Evolutionary conservation across 495 filamentous ascomycete species (phyloP).

Genomic region (Penicillium simplicissimum): DNA sequence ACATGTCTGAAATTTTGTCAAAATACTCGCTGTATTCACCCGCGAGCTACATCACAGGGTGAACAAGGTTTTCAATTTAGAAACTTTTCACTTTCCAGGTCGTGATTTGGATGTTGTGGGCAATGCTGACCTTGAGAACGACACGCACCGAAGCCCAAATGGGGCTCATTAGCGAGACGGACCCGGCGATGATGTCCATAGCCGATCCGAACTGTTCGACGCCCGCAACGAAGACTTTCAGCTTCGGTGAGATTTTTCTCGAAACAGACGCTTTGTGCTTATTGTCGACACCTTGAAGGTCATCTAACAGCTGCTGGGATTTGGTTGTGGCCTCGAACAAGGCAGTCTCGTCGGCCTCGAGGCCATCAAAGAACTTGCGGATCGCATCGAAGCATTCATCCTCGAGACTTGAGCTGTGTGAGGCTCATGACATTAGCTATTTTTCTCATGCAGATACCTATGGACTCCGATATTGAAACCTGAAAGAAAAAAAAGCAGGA

Average conservation of each 20-base stretch:
- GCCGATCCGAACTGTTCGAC: not conserved
- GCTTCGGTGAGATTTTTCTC: not conserved
- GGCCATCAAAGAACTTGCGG: not conserved
- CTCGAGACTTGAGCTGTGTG: not conserved
- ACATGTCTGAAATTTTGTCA: slow-evolving; percentile 1
- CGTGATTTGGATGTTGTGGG: not conserved
- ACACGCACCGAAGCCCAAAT: not conserved
- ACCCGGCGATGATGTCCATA: not conserved
- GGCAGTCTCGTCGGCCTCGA: not conserved
- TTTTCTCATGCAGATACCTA: not conserved
- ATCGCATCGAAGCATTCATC: not conserved
- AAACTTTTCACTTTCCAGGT: not conserved
- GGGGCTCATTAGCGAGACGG: not conserved
- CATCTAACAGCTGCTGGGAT: not conserved
- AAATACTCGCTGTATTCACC: slow-evolving; percentile 1
- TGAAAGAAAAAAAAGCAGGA: not conserved
- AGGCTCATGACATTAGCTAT: not conserved
- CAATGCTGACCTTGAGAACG: not conserved
- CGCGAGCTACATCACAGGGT: not conserved
- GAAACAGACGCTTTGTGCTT: not conserved
- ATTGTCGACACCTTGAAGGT: not conserved
- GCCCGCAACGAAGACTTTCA: not conserved
- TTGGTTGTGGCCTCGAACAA: not conserved
- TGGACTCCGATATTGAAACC: not conserved
- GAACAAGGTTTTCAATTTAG: not conserved